Evolutionary conservation across 495 filamentous ascomycete species (phyloP), one percentile per base, ranked within the genome.

Genomic region (Beverwykella pulmonaria): DNA sequence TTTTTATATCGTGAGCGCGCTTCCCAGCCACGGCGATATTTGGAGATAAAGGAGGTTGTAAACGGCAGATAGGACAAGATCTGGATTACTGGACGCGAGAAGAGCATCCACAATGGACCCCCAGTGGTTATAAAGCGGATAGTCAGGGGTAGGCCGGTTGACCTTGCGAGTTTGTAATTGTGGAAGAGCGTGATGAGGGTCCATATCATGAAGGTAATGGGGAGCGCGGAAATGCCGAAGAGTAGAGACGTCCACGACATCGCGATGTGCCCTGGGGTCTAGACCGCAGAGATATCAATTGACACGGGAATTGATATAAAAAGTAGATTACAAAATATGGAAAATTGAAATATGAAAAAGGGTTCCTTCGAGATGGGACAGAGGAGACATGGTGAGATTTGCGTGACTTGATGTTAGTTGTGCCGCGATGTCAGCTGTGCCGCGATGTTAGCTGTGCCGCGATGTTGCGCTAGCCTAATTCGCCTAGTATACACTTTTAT

Each of bases 1-100:
- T 55, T 39, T 32, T 20, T 3, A 17, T 27, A 54, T 57, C 79
- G 77, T 34, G 79, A 78, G 12, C 74, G 58, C 7, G 76, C 61
- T 39, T 77, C 67, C 74, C 78, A 79, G 53, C 74, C 74, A 69
- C 67, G 61, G 74, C 76, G 49, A 57, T 78, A 63, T 27, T 58
- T 15, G 75, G 27, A 36, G 53, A 39, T 47, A 17, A 23, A 65
- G 26, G 27, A 48, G 2, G 14, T 59, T 41, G 54, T 58, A 14
- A 29, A 20, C 1, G 36, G 27, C 14, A 49, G 34, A 17, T 36
- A 53, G 12, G 27, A 49, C 9, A 23, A 8, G 6, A 64, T 26
- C 7, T 53, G 53, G 12, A 65, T 30, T 19, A 59, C 20, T 1
- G 14, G 12, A 41, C 53, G 47, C 2, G 53, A 53, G 9, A 14